Evolutionary conservation across 2,329 filamentous ascomycete species (phyloP).

Genomic region (Aspergillus sp.): DNA sequence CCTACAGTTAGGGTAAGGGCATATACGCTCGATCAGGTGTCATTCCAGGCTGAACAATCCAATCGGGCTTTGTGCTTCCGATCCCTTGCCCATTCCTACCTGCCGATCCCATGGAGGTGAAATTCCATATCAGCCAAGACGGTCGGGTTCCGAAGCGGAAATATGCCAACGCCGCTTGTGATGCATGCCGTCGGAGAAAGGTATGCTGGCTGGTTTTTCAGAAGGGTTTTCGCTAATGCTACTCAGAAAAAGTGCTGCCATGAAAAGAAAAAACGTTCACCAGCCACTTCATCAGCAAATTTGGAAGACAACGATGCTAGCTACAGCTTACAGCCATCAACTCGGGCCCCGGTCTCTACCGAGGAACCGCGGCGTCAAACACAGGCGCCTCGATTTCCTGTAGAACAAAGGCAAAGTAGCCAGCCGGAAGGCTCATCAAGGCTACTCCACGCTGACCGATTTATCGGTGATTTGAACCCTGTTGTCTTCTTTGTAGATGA

Average conservation of each 20-base stretch:
- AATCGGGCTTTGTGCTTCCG: no score
- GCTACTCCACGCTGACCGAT: conserved; percentile 8
- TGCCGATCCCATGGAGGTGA: conserved; percentile 11
- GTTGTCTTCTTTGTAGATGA: conserved; percentile 16
- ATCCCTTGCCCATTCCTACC: neutral
- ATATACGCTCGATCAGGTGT: neutral
- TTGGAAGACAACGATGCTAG: neutral
- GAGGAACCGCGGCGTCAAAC: neutral
- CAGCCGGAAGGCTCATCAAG: neutral
- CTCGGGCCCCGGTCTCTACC: no score
- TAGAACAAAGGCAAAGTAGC: neutral
- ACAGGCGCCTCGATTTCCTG: neutral
- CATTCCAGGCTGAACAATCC: neutral
- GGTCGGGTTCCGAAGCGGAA: conserved; percentile 10
- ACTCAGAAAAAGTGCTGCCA: conserved; percentile 11
- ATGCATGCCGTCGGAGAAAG: conserved; percentile 13
- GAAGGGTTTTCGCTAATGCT: neutral
- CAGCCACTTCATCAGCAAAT: neutral
- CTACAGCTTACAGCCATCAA: neutral
- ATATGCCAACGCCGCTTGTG: conserved; percentile 11
- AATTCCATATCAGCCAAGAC: conserved; percentile 13
- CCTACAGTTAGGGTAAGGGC: no score
- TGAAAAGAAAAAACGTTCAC: neutral
- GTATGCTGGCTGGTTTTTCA: neutral
- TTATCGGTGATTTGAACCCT: conserved; percentile 20